Percentiles rank a stretch among this genome's conserved stretches.
Evolutionary conservation across 352 stramenopile genomes (phyloP).

Genomic region (Aphanomyces astaci): DNA sequence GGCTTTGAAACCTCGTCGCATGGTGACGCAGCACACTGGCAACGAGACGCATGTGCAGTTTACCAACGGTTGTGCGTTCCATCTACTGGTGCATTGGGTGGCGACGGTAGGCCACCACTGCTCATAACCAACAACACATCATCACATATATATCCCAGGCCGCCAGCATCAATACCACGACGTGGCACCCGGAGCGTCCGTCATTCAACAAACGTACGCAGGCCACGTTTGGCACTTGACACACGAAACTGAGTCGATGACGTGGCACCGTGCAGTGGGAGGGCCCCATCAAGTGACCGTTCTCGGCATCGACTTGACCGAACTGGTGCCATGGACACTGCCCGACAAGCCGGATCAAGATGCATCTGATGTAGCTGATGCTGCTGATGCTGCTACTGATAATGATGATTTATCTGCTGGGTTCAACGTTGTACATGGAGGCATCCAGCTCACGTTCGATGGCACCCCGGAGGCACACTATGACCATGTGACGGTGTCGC

Average conservation of each 20-base stretch:
- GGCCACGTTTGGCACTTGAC: conserved; percentile 15
- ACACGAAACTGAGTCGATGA: background rate
- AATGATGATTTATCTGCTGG: too few relatives aligned
- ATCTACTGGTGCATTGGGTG: conserved; percentile 1
- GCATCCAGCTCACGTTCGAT: conserved; percentile 9
- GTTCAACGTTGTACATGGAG: conserved; percentile 11
- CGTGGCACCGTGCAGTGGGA: background rate
- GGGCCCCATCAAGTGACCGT: background rate
- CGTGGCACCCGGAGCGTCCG: background rate
- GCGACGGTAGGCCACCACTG: background rate
- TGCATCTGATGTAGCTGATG: background rate
- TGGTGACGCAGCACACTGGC: background rate
- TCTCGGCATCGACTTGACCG: background rate
- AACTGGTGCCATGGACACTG: background rate
- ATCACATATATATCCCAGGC: background rate
- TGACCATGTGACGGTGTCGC: background rate
- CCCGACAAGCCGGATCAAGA: background rate
- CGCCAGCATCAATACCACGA: background rate
- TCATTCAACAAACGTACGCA: conserved; percentile 4
- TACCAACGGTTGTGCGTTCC: background rate
- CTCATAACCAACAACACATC: background rate
- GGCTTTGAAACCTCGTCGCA: background rate
- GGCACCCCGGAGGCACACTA: background rate
- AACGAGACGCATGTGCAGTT: background rate
- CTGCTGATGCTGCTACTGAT: background rate